Percentiles rank a stretch among this genome's conserved stretches.
Evolutionary conservation across 2,329 filamentous ascomycete species (phyloP).

Genomic region (Penicillium sp.): DNA sequence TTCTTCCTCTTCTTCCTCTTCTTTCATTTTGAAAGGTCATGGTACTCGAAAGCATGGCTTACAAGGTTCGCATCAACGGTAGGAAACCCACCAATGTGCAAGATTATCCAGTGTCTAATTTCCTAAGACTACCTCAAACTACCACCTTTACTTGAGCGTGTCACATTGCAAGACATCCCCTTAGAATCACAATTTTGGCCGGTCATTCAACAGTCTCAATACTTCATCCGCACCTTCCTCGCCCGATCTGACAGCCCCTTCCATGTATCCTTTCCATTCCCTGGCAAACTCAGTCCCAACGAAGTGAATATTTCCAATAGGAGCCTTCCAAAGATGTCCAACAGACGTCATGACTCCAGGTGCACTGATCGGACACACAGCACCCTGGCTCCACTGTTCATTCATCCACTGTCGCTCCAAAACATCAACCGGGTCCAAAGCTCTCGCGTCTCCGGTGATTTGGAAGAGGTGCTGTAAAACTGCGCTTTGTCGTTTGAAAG

Average conservation of each 20-base stretch:
- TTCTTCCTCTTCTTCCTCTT: too few species aligned
- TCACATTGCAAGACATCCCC: too few species aligned
- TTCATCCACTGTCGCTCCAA: background rate
- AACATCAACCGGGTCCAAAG: background rate
- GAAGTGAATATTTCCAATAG: background rate
- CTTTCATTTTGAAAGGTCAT: too few species aligned
- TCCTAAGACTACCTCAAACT: too few species aligned
- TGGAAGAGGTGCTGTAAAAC: background rate
- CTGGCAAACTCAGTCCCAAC: background rate
- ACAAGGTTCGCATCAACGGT: too few species aligned
- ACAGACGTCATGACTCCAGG: background rate
- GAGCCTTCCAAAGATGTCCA: background rate
- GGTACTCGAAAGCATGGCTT: too few species aligned
- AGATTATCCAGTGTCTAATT: too few species aligned
- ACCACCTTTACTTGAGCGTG: too few species aligned
- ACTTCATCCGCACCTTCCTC: background rate
- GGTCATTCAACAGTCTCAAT: too few species aligned
- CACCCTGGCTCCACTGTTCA: background rate
- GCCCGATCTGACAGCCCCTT: background rate
- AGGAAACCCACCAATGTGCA: too few species aligned
- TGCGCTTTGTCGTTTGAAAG: background rate
- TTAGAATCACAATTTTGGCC: too few species aligned
- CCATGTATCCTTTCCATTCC: background rate
- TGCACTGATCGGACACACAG: background rate
- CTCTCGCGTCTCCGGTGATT: background rate